Base-by-base conservation (phyloP, 805 yeast genomes). In the Candida suzukii region DNA sequence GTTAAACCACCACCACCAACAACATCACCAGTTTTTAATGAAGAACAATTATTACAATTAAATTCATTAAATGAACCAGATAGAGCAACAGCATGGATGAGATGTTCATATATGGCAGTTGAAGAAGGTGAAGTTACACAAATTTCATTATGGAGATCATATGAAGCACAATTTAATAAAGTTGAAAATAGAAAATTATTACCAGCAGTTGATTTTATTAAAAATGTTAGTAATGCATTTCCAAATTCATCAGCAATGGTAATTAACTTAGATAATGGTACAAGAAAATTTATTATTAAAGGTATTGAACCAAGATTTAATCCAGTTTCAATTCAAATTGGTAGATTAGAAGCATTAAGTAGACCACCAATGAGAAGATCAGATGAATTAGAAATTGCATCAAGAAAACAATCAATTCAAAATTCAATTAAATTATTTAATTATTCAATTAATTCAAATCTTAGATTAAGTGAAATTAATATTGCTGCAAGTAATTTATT, bases 131-230 rank as follows among this genome's bases (percentile, higher is more conserved):
- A 88, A 56, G 96, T 90, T 11, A 88, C 97, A 0, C 99, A 93
- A 64, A 90, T 93, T 21, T 84, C 95, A 17, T 72, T 93, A 35
- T 93, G 99, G 99, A 87, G 88, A 60, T 79, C 95, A 1, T 93
- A 93, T 64, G 98, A 93, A 60, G 68, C 79, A 13, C 93, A 84
- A 58, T 93, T 93, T 54, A 83, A 83, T 46, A 74, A 73, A 41
- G 76, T 74, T 35, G 69, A 64, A 25, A 59, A 61, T 13, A 69
- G 73, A 42, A 76, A 78, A 50, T 66, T 91, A 38, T 70, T 91
- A 26, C 95, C 96, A 1, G 99, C 99, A 0, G 97, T 93, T 12
- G 98, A 93, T 50, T 93, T 93, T 60, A 93, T 93, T 59, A 88
- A 91, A 53, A 91, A 93, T 56, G 98, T 91, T 18, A 83, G 90